Base-by-base conservation (phyloP, 2,329 filamentous ascomycete species). In the Cladosporium halotolerans region DNA sequence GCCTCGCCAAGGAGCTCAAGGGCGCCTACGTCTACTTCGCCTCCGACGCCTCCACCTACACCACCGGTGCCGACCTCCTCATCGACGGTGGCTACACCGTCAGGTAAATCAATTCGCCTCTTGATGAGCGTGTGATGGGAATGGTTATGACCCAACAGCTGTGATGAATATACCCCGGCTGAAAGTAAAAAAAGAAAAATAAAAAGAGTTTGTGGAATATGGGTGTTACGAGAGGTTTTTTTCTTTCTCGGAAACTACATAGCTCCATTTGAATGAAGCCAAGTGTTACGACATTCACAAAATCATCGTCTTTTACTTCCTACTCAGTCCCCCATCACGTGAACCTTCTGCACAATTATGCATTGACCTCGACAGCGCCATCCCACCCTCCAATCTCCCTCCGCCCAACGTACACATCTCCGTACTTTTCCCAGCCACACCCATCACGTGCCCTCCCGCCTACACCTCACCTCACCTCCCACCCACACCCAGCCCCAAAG, bases 1-100 rank as follows among this genome's bases (percentile, higher is more conserved):
- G 79, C 23, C 77, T 85, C 62, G 80, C 81, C 3, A 83, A 82
- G 72, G 82, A 85, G 72, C 72, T 85, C 58, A 85, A 84, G 75
- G 82, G 80, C 4, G 66, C 77, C 11, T 80, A 79, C 58, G 66
- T 80, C 36, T 79, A 79, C 61, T 67, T 79, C 31, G 74, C 73
- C n/a, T 77, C 75, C 28, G 75, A 78, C 55, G 77, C 77, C 2
- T 72, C 69, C 33, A 74, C 72, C 13, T 79, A 78, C 63, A 76
- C 72, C 60, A 79, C 76, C 9, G 76, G 76, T 59, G 66, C 73
- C 42, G 76, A 79, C 63, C 66, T 78, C 57, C 55, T 77, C 55
- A 74, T 78, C 58, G 76, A 78, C 65, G 75, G 75, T 62, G 75
- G 74, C 31, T 77, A 77, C 67, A 62, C 58, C 60, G 60, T 54